Percentiles rank a stretch among this genome's conserved stretches.
Conservation (phyloP, 768 basidiomycete species). For the Boletellus emodensis region DNA sequence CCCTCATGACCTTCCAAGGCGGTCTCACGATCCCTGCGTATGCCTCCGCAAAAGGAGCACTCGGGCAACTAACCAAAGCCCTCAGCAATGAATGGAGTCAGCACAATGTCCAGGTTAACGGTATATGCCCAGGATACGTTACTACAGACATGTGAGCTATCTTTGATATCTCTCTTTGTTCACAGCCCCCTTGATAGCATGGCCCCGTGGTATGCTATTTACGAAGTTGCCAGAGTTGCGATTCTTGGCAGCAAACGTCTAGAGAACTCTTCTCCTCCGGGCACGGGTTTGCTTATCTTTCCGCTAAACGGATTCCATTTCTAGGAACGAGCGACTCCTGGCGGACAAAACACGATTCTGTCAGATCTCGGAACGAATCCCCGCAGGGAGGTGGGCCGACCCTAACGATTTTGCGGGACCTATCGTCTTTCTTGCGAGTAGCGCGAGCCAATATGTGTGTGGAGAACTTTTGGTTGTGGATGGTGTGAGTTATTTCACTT, state of each 20-base stretch:
- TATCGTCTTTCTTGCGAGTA: conserved; percentile 60
- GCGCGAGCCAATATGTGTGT: conserved; percentile 63
- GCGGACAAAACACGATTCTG: conserved; percentile 55
- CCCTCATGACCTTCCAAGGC: conserved; percentile 48
- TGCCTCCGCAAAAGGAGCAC: conserved; percentile 85
- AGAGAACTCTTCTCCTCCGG: conserved; percentile 3
- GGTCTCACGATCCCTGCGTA: conserved; percentile 83
- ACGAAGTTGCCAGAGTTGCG: conserved; percentile 24
- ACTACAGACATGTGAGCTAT: conserved; percentile 76
- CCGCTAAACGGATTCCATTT: conserved; percentile 13
- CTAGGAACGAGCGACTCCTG: conserved; percentile 63
- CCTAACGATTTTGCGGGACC: conserved; percentile 67
- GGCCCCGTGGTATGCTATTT: conserved; percentile 5
- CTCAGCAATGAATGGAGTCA: conserved; percentile 92
- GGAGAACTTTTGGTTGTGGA: conserved; percentile 67
- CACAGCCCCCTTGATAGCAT: background rate
- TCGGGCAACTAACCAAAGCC: conserved; percentile 83
- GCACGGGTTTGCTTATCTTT: conserved; percentile 5
- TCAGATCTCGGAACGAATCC: conserved; percentile 71
- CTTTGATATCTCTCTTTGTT: conserved; percentile 9
- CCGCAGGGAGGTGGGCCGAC: conserved; percentile 62
- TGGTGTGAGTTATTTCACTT: conserved; percentile 45
- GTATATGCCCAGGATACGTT: conserved; percentile 85
- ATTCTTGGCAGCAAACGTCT: conserved; percentile 2
- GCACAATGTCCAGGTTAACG: conserved; percentile 86